phyloP scores from a whole-genome alignment of 2,329 filamentous ascomycete genomes.

The Fusarium anthophilum region DNA sequence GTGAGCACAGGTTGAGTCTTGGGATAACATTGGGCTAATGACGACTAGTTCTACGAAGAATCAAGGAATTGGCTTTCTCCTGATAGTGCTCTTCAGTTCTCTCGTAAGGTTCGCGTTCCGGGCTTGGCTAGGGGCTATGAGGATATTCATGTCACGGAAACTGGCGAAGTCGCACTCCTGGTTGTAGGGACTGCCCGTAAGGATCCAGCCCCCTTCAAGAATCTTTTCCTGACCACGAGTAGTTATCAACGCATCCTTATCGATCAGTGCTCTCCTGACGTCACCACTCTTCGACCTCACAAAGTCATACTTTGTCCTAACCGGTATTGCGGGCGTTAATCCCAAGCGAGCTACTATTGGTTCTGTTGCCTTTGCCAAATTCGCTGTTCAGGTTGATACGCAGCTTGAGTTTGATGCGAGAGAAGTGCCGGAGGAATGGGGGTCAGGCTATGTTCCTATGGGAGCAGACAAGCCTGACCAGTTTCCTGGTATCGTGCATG shows the following conservation, averaged over 20 bases:
- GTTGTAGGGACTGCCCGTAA: constrained; percentile 27
- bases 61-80: constrained; percentile 21
- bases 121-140: constrained; percentile 25
- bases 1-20: not conserved
- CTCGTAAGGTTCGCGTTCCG: constrained; percentile 16
- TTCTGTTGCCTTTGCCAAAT: constrained; percentile 33
- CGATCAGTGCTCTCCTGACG: constrained; percentile 17
- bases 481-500: constrained; percentile 26
- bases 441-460: constrained; percentile 28
- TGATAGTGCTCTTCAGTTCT: constrained; percentile 6
- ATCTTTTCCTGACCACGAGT: fast-evolving
- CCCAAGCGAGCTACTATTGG: constrained; percentile 34
- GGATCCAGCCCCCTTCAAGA: fast-evolving
- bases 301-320: constrained; percentile 33
- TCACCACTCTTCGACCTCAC: constrained; percentile 27
- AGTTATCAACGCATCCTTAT: constrained; percentile 31
- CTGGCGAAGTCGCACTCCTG: constrained; percentile 12
- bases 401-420: constrained; percentile 33
- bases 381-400: constrained; percentile 28
- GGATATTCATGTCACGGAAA: constrained; percentile 8
- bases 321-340: constrained; percentile 33
- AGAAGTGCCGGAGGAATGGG: constrained; percentile 30
- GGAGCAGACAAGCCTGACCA: constrained; percentile 17
- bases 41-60: constrained; percentile 10
- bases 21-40: not conserved